Base-by-base conservation (phyloP, 305 asterid species). In the Fraxinus floribunda region DNA sequence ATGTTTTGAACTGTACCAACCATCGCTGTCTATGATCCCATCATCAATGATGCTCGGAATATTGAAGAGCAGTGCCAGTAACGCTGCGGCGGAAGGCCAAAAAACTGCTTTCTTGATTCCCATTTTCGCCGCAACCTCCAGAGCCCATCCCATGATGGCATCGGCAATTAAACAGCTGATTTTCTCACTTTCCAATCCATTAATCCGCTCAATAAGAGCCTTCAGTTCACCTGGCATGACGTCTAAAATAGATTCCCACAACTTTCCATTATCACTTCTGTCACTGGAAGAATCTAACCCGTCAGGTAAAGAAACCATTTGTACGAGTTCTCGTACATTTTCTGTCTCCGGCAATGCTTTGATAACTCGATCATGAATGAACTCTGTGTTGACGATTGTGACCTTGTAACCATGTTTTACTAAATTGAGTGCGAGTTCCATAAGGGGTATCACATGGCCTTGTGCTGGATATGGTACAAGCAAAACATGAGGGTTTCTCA, bases 381-480 rank as follows among this genome's bases (percentile, higher is more conserved):
- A 84, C 80, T 73, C 89, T 7, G 85, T 71, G 79, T 86, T 86
- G 16, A 88, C 85, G 55, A 88, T 81, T 3, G 88, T 88, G 70
- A 86, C 84, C 57, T 55, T 78, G 78, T 83, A 49, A 7, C 86
- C 86, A 16, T 88, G 83, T 49, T 84, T 75, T 46, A 72, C 87
- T 80, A 88, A 80, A 66, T 77, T 49, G 18, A 76, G 71, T 26
- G 85, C 83, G 78, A n/a, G 82, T 44, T 89, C 90, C 89, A 88
- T 86, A 46, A 86, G 10, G 1, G 90, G 90, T 36, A 89, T 84
- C 5, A 89, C 90, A 79, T 87, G 92, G 18, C 90, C 92, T 79
- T 89, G 91, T 82, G 90, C 91, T 75, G 92, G 90, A 86, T 80
- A 87, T 10, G 92, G 92, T 26, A 89, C 29, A 13, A 82, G 87